Evolutionary conservation across 1,139 yeast genomes (phyloP).

Genomic region (Sugiyamaella xylanicola): DNA sequence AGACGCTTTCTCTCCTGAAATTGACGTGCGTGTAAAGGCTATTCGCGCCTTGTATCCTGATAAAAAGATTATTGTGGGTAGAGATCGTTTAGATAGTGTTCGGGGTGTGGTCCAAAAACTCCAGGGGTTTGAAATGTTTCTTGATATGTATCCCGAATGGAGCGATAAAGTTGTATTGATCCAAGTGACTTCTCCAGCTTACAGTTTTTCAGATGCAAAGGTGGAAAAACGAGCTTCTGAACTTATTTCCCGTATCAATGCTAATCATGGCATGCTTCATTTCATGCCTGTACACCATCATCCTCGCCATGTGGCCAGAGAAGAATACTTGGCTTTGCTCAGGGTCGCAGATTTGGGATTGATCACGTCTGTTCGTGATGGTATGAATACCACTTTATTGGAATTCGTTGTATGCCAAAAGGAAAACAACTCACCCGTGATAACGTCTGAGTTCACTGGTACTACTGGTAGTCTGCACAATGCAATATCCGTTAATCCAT

Average conservation of each 20-base stretch:
- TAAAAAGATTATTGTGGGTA: constrained; percentile 88
- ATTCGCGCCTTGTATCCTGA: constrained; percentile 70
- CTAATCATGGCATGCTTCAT: constrained; percentile 77
- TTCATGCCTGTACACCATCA: constrained; percentile 87
- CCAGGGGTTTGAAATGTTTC: constrained; percentile 87
- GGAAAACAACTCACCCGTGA: constrained; percentile 68
- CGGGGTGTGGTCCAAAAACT: constrained; percentile 96
- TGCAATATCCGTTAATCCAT: constrained; percentile 88
- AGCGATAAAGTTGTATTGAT: constrained; percentile 81
- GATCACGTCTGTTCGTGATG: constrained; percentile 90
- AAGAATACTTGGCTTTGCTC: constrained; percentile 84
- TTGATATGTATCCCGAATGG: constrained; percentile 92
- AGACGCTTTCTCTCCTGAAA: constrained; percentile 46
- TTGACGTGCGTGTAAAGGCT: constrained; percentile 50
- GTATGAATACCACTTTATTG: constrained; percentile 92
- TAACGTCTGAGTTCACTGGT: constrained; percentile 92
- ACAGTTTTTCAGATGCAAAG: constrained; percentile 45
- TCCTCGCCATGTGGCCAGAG: constrained; percentile 84
- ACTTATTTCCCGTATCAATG: constrained; percentile 58
- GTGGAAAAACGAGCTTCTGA: constrained; percentile 81
- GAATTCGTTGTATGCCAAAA: constrained; percentile 92
- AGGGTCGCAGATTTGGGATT: constrained; percentile 89
- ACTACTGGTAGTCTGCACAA: constrained; percentile 78
- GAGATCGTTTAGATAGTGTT: constrained; percentile 90
- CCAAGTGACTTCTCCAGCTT: constrained; percentile 87